These are phyloP conservation scores for Karstenula rhodostoma DNA, from an alignment of 2,329 filamentous ascomycete genomes.

Conservation along the genomic window DNA sequence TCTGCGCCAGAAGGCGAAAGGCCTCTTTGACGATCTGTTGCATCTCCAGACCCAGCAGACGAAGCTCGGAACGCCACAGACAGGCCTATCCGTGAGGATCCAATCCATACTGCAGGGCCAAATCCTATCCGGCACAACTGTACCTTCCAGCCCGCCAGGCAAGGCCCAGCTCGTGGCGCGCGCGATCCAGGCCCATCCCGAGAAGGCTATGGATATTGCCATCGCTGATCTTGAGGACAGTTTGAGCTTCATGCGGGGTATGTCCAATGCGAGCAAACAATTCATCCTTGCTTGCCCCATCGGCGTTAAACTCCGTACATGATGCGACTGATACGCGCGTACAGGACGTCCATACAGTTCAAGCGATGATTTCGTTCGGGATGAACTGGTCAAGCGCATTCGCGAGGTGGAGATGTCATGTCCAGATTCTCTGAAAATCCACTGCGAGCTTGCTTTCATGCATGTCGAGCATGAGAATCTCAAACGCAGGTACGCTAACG, in stretches of 20 bases:
- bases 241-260: slow-evolving; percentile 31
- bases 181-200: slow-evolving; percentile 28
- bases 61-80: slow-evolving; percentile 30
- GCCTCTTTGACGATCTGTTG: slow-evolving; percentile 33
- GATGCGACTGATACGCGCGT: neutral
- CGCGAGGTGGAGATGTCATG: slow-evolving; percentile 32
- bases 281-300: neutral
- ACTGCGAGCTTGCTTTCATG: slow-evolving; percentile 44
- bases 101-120: slow-evolving; percentile 29
- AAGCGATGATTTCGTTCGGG: slow-evolving; percentile 33
- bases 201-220: slow-evolving; percentile 30
- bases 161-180: slow-evolving; percentile 36
- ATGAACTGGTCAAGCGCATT: slow-evolving; percentile 38
- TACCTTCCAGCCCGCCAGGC: slow-evolving; percentile 18
- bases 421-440: slow-evolving; percentile 34
- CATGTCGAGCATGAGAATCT: slow-evolving; percentile 48
- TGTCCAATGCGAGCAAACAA: slow-evolving; percentile 18
- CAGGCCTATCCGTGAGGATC: slow-evolving; percentile 28
- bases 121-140: neutral
- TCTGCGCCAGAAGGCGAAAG: slow-evolving; percentile 34
- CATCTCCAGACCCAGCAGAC: slow-evolving; percentile 37
- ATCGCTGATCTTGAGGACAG: slow-evolving; percentile 37
- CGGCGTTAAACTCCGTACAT: neutral
- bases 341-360: neutral
- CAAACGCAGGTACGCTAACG: slow-evolving; percentile 44